phyloP scores from a whole-genome alignment of 2,329 filamentous ascomycete genomes.

The Hymenoscyphus occultus region DNA sequence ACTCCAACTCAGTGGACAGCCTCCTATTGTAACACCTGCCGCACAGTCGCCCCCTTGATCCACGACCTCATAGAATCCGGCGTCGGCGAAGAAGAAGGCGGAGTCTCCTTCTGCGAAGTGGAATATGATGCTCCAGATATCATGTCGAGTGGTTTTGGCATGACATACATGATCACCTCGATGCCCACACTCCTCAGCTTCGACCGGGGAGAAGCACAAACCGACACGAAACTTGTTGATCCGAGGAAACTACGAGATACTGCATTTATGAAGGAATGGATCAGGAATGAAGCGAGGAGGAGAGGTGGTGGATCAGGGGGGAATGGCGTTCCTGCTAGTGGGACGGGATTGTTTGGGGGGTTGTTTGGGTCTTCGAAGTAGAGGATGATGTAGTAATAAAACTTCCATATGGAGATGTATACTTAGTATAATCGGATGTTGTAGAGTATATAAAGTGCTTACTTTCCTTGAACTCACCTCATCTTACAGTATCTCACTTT shows the following conservation, averaged over 20 bases:
- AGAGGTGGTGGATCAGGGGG: slow-evolving; percentile 46
- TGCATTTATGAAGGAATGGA: slow-evolving; percentile 53
- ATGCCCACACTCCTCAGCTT: slow-evolving; percentile 58
- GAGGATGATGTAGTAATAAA: not conserved
- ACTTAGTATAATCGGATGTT: too few relatives aligned
- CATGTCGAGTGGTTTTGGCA: slow-evolving; percentile 47
- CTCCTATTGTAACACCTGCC: slow-evolving; percentile 56
- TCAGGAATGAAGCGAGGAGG: slow-evolving; percentile 48
- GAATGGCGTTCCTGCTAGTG: slow-evolving; percentile 34
- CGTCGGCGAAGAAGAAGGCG: slow-evolving; percentile 54
- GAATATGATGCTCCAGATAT: slow-evolving; percentile 58
- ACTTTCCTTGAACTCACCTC: too few relatives aligned
- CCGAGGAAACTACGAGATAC: slow-evolving; percentile 48
- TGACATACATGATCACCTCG: slow-evolving; percentile 56
- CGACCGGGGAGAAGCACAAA: slow-evolving; percentile 52
- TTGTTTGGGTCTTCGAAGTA: slow-evolving; percentile 35
- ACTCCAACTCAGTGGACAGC: slow-evolving; percentile 54
- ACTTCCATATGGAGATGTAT: too few relatives aligned
- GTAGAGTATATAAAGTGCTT: too few relatives aligned
- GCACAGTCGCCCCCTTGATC: slow-evolving; percentile 48
- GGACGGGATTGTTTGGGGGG: slow-evolving; percentile 42
- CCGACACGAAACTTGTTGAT: slow-evolving; percentile 49
- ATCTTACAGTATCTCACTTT: too few relatives aligned
- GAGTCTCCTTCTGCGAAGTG: slow-evolving; percentile 52
- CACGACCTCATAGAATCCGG: slow-evolving; percentile 44